phyloP scores from a whole-genome alignment of 257 asterid species.

The Paraleonurus japonicus region DNA sequence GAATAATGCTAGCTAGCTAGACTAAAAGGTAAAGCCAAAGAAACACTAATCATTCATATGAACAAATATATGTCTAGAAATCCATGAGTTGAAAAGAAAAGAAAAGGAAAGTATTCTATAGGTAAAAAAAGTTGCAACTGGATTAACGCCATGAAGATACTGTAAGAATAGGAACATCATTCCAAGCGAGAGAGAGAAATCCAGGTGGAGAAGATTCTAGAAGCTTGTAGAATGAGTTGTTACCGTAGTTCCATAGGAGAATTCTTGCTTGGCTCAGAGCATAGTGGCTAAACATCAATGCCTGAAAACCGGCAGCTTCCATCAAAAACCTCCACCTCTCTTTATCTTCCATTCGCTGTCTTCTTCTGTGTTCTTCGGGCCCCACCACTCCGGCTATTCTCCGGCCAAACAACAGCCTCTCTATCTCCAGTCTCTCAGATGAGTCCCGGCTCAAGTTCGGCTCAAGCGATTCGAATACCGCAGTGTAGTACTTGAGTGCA shows the following conservation, averaged over 20 bases:
- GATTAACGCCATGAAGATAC: constrained; percentile 83
- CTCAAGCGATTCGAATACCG: constrained; percentile 81
- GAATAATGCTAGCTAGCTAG: no score
- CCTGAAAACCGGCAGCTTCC: constrained; percentile 78
- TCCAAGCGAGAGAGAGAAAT: constrained; percentile 87
- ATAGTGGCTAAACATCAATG: constrained; percentile 73
- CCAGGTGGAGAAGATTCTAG: constrained; percentile 73
- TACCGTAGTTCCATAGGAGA: constrained; percentile 78
- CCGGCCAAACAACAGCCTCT: constrained; percentile 63
- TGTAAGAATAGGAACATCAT: constrained; percentile 73
- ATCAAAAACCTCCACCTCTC: constrained; percentile 74
- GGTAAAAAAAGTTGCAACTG: no score
- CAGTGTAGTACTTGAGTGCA: constrained; percentile 67
- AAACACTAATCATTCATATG: constrained; percentile 26
- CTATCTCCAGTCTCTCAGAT: constrained; percentile 67
- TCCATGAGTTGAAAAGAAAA: no score
- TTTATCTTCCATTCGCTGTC: constrained; percentile 77
- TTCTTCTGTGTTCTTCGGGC: constrained; percentile 40
- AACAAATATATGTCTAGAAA: constrained; percentile 30
- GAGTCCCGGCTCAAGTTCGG: constrained; percentile 65
- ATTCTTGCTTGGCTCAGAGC: constrained; percentile 87
- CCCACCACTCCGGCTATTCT: constrained; percentile 69
- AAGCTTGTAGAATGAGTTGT: constrained; percentile 61
- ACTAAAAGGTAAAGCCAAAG: not conserved
- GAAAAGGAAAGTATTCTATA: no score